phyloP scores from a whole-genome alignment of 257 asterid genomes.

The Forsythia suspensa region DNA sequence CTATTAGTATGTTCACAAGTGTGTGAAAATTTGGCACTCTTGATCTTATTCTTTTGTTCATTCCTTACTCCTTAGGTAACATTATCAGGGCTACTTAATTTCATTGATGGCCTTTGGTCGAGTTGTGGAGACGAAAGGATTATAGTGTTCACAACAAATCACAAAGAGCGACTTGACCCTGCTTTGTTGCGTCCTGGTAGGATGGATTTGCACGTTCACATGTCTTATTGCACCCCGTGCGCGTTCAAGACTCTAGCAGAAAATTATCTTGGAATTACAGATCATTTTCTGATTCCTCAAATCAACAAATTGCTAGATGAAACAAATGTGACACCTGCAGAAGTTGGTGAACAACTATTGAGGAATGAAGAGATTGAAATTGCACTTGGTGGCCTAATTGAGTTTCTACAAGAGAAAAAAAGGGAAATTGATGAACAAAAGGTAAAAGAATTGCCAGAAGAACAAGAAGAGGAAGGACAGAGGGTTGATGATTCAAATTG shows the following conservation, averaged over 20 bases:
- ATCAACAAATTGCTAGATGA: slow-evolving; percentile 24
- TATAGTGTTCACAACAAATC: slow-evolving; percentile 42
- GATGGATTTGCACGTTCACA: slow-evolving; percentile 46
- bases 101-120: slow-evolving; percentile 54
- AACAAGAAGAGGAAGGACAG: slow-evolving; percentile 5
- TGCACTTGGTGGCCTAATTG: slow-evolving; percentile 26
- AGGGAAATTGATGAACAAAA: slow-evolving; percentile 23
- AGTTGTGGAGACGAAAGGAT: slow-evolving; percentile 54
- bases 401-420: slow-evolving; percentile 25
- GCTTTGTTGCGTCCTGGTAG: slow-evolving; percentile 46
- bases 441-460: slow-evolving; percentile 1
- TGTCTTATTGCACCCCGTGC: slow-evolving; percentile 43
- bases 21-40: not conserved
- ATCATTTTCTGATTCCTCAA: slow-evolving; percentile 14
- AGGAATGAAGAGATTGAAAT: slow-evolving; percentile 28
- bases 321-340: slow-evolving; percentile 39
- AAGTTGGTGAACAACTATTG: slow-evolving; percentile 41
- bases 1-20: not conserved
- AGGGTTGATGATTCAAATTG: not conserved
- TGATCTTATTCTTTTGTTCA: not conserved
- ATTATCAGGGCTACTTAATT: slow-evolving; percentile 47
- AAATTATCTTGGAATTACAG: slow-evolving; percentile 29
- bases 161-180: slow-evolving; percentile 34
- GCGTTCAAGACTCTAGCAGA: slow-evolving; percentile 34
- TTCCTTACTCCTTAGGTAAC: slow-evolving; percentile 22